Evolutionary conservation across 2,329 filamentous ascomycete genomes (phyloP), one percentile per base, ranked within the genome.

Genomic region (Ustulina deusta): DNA sequence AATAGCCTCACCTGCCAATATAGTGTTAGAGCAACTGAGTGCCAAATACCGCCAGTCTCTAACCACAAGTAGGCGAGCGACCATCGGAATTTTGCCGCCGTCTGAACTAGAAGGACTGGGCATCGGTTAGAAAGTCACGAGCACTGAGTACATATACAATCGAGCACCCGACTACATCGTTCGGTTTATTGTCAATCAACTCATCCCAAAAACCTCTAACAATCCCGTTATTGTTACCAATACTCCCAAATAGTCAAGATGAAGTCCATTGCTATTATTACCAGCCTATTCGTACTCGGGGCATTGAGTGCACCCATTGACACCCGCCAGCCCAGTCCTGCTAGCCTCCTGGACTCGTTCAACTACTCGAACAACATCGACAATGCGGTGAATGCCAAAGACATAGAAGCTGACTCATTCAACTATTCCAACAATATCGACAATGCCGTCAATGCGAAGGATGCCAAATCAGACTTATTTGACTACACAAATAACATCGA

Each of bases 311-410:
- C 63, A 36, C 63, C 63, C 6, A 6, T 65, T 32, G 32, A 20
- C 34, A 22, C 11, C 22, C 44, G 46, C 11, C 29, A 40, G 10
- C 36, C 34, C 6, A 44, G 20, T 34, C 40, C 56, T n/a, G 34
- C 10, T 15, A 61, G 46, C 22, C 48, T 44, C 6, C 42, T 60
- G 27, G 60, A 62, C 15, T 34, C 40, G 2, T 65, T 65, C 40
- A 61, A 65, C 40, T 65, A 65, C 49, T 38, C 27, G 13, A 61
- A 61, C 40, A 65, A 65, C 17, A 61, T 65, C 63, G 56, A 65
- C 49, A 65, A 65, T n/a, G 38, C 22, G 0, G 61, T 34, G 10
- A 51, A n/a, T n/a, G 61, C 34, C 27, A 20, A 51, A 1, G 54
- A 52, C 34, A 10, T n/a, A 42, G 38, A 17, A n/a, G 17, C 38